Conservation (phyloP, 495 filamentous ascomycete genomes). For the Penicillium roqueforti region DNA sequence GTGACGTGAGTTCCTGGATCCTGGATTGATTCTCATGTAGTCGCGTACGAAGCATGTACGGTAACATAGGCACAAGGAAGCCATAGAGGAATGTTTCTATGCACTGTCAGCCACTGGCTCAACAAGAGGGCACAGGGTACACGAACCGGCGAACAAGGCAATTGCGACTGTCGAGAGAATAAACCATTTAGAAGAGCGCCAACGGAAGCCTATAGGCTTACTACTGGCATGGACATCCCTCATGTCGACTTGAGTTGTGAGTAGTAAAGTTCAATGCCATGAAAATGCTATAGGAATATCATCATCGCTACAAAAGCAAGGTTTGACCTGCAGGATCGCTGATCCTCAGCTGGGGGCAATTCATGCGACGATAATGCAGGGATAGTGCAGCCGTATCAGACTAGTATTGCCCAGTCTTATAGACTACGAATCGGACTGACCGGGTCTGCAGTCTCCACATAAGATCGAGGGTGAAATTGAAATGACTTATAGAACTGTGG, state of each 20-base stretch:
- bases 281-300: too few species aligned
- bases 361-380: too few species aligned
- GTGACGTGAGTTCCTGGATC: conserved; percentile 14
- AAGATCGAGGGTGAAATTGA: too few species aligned
- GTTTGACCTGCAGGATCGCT: too few species aligned
- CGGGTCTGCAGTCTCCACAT: too few species aligned
- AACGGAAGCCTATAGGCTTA: neutral
- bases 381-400: too few species aligned
- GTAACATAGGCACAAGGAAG: conserved; percentile 27
- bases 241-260: neutral
- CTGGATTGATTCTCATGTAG: conserved; percentile 11
- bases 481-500: too few species aligned
- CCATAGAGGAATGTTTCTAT: conserved; percentile 25
- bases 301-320: too few species aligned
- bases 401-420: too few species aligned
- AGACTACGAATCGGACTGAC: too few species aligned
- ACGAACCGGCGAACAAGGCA: conserved; percentile 5
- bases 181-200: conserved; percentile 9
- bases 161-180: conserved; percentile 1
- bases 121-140: neutral
- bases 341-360: too few species aligned
- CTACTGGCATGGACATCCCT: neutral
- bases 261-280: too few species aligned
- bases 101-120: neutral
- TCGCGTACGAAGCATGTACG: conserved; percentile 23